A percentile compares a stretch with the other conserved stretches of the same genome.
Conservation (phyloP, 2,329 filamentous ascomycete species). For the Aspergillus nomiae region DNA sequence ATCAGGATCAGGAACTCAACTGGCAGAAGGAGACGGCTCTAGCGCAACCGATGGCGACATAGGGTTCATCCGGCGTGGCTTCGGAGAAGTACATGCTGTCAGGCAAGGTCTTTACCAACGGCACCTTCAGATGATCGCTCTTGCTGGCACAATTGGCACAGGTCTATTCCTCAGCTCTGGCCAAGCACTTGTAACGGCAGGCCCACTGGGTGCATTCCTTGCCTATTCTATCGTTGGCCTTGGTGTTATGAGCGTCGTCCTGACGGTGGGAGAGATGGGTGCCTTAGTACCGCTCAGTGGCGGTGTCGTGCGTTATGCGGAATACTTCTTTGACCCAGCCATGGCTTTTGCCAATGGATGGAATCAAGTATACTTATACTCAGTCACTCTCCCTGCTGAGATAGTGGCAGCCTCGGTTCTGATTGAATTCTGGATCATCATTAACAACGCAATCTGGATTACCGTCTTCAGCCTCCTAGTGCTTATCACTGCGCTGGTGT, state of each 20-base stretch:
- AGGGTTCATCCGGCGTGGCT: constrained; percentile 21
- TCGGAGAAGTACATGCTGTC: constrained; percentile 17
- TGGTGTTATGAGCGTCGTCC: too few relatives aligned
- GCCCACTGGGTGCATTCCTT: constrained; percentile 36
- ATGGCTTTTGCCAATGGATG: constrained; percentile 40
- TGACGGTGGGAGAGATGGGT: constrained; percentile 1
- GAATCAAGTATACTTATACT: constrained; percentile 38
- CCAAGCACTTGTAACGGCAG: constrained; percentile 31
- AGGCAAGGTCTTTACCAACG: constrained; percentile 32
- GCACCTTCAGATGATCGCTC: constrained; percentile 41
- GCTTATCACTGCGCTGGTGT: constrained; percentile 36
- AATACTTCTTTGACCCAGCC: constrained; percentile 41
- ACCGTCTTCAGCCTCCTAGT: constrained; percentile 46
- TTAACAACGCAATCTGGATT: constrained; percentile 41
- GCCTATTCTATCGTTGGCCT: constrained; percentile 17
- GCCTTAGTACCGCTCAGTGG: constrained; percentile 42
- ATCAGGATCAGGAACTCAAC: neutral
- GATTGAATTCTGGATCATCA: constrained; percentile 25
- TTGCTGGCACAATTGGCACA: constrained; percentile 41
- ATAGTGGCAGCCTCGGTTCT: constrained; percentile 33
- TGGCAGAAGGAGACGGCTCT: neutral
- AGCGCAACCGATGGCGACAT: constrained; percentile 11
- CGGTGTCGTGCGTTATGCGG: constrained; percentile 39
- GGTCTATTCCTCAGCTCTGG: constrained; percentile 42
- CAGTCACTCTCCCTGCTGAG: constrained; percentile 36